phyloP scores from a whole-genome alignment of 2,329 filamentous ascomycete species.

The Epichloe sibirici region DNA sequence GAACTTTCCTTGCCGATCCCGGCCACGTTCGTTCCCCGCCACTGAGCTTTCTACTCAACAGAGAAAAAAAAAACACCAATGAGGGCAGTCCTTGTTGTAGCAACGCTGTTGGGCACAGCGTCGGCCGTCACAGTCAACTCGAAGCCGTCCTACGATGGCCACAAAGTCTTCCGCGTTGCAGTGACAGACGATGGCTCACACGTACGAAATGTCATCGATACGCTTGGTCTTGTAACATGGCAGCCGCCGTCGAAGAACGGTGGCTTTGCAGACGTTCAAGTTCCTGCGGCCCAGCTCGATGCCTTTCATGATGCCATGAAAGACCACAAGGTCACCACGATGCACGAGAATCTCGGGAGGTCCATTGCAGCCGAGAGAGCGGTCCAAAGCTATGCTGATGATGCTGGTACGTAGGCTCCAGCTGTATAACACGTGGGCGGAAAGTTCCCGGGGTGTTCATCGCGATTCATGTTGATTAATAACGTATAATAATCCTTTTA shows the following conservation, averaged over 20 bases:
- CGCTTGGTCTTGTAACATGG: slow-evolving; percentile 25
- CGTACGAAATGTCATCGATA: slow-evolving; percentile 21
- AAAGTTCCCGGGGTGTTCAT: too few species aligned
- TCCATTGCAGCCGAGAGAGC: slow-evolving; percentile 23
- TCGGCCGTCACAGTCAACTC: neutral
- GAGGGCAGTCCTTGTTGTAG: neutral
- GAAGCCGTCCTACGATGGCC: slow-evolving; percentile 27
- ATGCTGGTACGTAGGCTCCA: slow-evolving; percentile 14
- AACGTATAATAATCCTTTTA: neutral
- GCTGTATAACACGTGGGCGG: too few species aligned
- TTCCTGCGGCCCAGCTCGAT: slow-evolving; percentile 22
- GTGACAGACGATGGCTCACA: slow-evolving; percentile 17
- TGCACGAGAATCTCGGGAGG: slow-evolving; percentile 28
- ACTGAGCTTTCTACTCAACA: too few species aligned
- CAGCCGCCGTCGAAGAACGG: slow-evolving; percentile 20
- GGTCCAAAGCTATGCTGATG: slow-evolving; percentile 11
- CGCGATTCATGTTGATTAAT: neutral
- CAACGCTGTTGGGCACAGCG: neutral
- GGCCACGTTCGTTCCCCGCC: too few species aligned
- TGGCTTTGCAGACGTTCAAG: slow-evolving; percentile 27
- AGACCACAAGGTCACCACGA: slow-evolving; percentile 20
- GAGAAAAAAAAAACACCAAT: too few species aligned
- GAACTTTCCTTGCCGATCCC: too few species aligned
- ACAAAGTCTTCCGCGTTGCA: slow-evolving; percentile 31
- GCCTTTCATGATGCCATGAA: slow-evolving; percentile 20